phyloP scores from a whole-genome alignment of 2,329 filamentous ascomycete genomes.

The Calonectria pteridis region DNA sequence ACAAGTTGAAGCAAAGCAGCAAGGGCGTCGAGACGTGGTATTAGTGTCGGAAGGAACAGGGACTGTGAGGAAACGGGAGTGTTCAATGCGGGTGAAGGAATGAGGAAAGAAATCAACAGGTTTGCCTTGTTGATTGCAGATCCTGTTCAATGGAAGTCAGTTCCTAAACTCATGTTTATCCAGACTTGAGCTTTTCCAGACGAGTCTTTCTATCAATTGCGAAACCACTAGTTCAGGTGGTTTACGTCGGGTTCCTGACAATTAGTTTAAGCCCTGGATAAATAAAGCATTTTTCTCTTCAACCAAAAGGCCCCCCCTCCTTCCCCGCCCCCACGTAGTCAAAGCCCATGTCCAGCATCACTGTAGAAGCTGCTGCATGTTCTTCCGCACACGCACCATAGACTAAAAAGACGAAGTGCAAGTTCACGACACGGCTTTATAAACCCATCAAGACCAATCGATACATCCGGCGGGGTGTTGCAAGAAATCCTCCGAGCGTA shows the following conservation, averaged over 20 bases:
- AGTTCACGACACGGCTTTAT: not conserved
- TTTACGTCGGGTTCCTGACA: not conserved
- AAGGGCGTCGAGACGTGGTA: not conserved
- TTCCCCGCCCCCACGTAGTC: not conserved
- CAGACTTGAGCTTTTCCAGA: not conserved
- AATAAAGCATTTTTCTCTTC: not conserved
- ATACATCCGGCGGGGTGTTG: not conserved
- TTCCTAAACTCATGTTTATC: not conserved
- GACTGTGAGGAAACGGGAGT: not conserved
- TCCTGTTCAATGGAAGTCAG: not conserved
- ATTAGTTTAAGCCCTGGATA: not conserved
- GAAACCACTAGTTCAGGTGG: not conserved
- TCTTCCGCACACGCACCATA: not conserved
- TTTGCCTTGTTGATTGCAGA: not conserved
- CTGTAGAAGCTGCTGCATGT: not conserved
- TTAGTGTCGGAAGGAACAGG: not conserved
- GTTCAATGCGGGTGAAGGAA: not conserved
- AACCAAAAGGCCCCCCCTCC: too few species aligned
- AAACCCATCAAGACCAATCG: not conserved
- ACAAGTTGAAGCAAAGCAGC: not conserved
- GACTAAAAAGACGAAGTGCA: not conserved
- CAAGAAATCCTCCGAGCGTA: not conserved
- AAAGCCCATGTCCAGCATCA: not conserved
- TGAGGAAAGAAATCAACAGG: not conserved
- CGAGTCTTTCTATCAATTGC: not conserved